These are phyloP conservation scores for Debaryomyces sp. DNA, from an alignment of 1,139 yeast species.

Conservation along the genomic window DNA sequence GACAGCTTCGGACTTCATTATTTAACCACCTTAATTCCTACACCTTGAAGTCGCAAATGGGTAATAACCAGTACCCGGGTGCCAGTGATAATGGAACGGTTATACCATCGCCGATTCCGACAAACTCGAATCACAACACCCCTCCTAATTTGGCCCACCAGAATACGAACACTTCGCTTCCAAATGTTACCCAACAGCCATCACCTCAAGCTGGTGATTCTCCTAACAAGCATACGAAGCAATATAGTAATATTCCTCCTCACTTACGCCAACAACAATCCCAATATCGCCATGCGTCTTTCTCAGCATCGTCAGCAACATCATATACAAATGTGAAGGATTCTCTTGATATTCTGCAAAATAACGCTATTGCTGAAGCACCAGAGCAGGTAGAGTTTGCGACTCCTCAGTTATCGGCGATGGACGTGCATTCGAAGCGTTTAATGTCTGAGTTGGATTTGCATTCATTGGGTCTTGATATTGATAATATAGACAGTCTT, in stretches of 20 bases:
- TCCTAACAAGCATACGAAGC: constrained; percentile 11
- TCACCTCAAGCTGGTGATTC: constrained; percentile 16
- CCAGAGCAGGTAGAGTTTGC: constrained; percentile 77
- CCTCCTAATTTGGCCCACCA: constrained; percentile 19
- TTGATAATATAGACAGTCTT: constrained; percentile 37
- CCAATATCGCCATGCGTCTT: constrained; percentile 66
- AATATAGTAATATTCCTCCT: constrained; percentile 8
- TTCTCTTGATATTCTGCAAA: constrained; percentile 30
- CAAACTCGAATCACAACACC: constrained; percentile 25
- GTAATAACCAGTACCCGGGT: neutral
- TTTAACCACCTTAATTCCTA: constrained; percentile 16
- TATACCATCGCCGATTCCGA: constrained; percentile 28
- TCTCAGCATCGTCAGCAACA: constrained; percentile 75
- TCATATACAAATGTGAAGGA: constrained; percentile 65
- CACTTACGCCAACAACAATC: constrained; percentile 10
- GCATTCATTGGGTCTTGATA: constrained; percentile 31
- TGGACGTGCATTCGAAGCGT: constrained; percentile 22
- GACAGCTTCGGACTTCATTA: constrained; percentile 25
- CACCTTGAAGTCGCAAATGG: constrained; percentile 6
- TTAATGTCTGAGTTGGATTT: constrained; percentile 30
- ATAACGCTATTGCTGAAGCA: constrained; percentile 34
- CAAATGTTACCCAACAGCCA: constrained; percentile 10
- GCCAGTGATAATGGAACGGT: constrained; percentile 7
- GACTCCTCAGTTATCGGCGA: constrained; percentile 66
- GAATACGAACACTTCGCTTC: neutral